Percentiles rank a stretch among this genome's conserved stretches.
These are phyloP conservation scores for Castanopsis chinensis DNA, from an alignment of 306 rosid species.

Conservation along the genomic window DNA sequence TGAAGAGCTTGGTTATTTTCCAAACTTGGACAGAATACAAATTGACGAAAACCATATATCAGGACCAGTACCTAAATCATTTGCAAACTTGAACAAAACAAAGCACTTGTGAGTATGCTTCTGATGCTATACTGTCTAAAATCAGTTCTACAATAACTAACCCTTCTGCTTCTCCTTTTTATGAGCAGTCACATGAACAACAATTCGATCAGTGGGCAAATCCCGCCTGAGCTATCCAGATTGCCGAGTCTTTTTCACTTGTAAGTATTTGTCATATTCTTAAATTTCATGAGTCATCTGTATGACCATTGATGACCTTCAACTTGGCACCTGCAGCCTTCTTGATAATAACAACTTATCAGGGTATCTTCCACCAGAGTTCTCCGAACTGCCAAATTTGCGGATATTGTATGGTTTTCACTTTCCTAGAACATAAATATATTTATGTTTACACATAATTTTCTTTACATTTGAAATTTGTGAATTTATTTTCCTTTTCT, in stretches of 20 bases:
- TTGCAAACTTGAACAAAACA: slow-evolving; percentile 55
- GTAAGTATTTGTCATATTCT: no score
- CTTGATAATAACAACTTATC: slow-evolving; percentile 88
- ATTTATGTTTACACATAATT: background rate
- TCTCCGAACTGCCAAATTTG: slow-evolving; percentile 47
- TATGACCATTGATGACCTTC: background rate
- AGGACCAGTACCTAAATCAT: slow-evolving; percentile 70
- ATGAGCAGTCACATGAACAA: no score
- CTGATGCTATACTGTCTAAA: no score
- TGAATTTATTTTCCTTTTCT: background rate
- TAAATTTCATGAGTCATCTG: background rate
- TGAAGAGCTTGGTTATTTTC: slow-evolving; percentile 74
- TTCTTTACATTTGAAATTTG: background rate
- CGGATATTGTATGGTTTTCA: slow-evolving; percentile 47
- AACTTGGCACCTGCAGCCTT: slow-evolving; percentile 64
- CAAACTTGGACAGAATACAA: slow-evolving; percentile 58
- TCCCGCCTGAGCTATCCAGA: no score
- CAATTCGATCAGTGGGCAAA: no score
- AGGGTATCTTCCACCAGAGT: slow-evolving; percentile 71
- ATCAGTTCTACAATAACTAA: no score
- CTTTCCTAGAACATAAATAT: slow-evolving; percentile 4
- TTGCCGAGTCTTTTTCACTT: no score
- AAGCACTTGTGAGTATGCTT: no score
- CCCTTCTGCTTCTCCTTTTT: no score
- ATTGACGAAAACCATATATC: slow-evolving; percentile 68